phyloP scores from a whole-genome alignment of 768 basidiomycete species.

The Amanita fuliginea region DNA sequence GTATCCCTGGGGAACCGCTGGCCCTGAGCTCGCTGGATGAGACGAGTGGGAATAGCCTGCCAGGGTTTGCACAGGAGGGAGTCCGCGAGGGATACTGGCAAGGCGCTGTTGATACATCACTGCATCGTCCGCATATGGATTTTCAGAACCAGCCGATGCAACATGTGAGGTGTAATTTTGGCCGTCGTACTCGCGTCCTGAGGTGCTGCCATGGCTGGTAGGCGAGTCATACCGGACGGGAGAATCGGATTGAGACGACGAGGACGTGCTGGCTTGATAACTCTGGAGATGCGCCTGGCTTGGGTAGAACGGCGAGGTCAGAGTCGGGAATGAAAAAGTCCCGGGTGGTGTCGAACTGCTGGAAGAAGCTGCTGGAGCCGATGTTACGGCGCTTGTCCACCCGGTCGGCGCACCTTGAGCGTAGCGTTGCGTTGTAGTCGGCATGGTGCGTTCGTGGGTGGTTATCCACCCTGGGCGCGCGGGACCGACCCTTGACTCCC shows the following conservation, averaged over 20 bases:
- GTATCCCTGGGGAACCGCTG: conserved; percentile 2
- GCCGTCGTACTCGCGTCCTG: conserved; percentile 2
- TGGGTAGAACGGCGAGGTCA: conserved; percentile 50
- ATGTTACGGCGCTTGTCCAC: conserved; percentile 1
- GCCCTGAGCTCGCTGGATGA: conserved; percentile 12
- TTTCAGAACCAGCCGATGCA: conserved; percentile 2
- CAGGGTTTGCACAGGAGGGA: conserved; percentile 17
- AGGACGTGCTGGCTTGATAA: conserved; percentile 11
- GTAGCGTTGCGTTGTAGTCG: neutral
- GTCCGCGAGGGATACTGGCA: conserved; percentile 10
- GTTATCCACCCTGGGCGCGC: conserved; percentile 3
- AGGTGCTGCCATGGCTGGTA: conserved; percentile 3
- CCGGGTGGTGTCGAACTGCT: neutral
- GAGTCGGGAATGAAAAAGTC: conserved; percentile 35
- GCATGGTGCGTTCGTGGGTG: neutral
- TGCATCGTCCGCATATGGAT: conserved; percentile 10
- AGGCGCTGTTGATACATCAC: conserved; percentile 16
- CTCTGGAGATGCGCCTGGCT: conserved; percentile 20
- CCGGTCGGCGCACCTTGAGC: neutral
- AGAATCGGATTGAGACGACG: conserved; percentile 16
- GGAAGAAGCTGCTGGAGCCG: neutral
- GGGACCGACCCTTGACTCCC: conserved; percentile 6
- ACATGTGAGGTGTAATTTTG: neutral
- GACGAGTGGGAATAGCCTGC: conserved; percentile 15
- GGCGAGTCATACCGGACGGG: conserved; percentile 18